Conservation (phyloP, 2,329 filamentous ascomycete species). For the Colletotrichum zoysiae region DNA sequence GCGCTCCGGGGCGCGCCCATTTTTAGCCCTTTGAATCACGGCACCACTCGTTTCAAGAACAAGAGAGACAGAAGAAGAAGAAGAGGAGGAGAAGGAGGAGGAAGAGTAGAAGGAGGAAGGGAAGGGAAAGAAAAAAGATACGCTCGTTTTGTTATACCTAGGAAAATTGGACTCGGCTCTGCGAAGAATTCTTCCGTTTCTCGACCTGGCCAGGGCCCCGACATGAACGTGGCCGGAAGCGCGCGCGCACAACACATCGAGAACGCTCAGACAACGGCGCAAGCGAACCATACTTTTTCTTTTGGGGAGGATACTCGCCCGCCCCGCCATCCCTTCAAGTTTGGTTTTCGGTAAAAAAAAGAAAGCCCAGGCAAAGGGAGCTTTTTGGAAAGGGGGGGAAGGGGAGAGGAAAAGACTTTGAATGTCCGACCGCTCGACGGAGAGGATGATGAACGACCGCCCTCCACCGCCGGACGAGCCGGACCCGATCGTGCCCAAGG, state of each 20-base stretch:
- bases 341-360: no score
- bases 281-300: not conserved
- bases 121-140: not conserved
- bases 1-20: conserved; percentile 16
- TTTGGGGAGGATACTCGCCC: not conserved
- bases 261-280: not conserved
- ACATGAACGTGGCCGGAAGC: conserved; percentile 25
- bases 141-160: conserved; percentile 14
- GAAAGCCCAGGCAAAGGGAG: not conserved
- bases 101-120: not conserved
- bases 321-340: not conserved
- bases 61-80: not conserved
- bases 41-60: conserved; percentile 11
- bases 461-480: conserved; percentile 36
- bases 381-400: no score
- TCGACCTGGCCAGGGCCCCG: conserved; percentile 12
- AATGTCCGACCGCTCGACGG: not conserved
- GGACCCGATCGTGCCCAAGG: conserved; percentile 30
- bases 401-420: no score
- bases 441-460: conserved; percentile 19
- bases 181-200: not conserved
- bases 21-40: conserved; percentile 8
- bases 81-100: no score
- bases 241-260: conserved; percentile 7
- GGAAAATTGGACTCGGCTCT: not conserved